These are phyloP conservation scores for Fusarium xyrophilum DNA, from an alignment of 2,329 filamentous ascomycete species.

Conservation along the genomic window DNA sequence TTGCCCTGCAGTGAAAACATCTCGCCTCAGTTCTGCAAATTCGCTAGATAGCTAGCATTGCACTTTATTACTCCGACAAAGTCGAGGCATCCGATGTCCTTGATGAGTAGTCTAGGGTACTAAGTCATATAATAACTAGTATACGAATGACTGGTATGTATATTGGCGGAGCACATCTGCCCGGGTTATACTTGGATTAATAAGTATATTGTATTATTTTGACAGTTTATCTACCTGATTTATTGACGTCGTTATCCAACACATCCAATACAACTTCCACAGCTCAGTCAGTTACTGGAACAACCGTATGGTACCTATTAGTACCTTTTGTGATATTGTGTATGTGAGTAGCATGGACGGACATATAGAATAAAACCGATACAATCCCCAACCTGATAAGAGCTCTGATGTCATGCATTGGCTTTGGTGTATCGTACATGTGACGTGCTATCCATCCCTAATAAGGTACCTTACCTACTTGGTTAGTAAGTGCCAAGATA, in stretches of 20 bases:
- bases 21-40: background rate
- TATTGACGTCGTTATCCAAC: background rate
- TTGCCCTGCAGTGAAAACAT: background rate
- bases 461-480: too few relatives aligned
- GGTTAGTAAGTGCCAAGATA: background rate
- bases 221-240: too few relatives aligned
- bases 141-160: slow-evolving; percentile 1
- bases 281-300: background rate
- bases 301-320: too few relatives aligned
- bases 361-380: background rate
- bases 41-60: background rate
- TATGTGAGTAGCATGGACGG: too few relatives aligned
- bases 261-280: background rate
- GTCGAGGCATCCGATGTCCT: background rate
- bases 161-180: background rate
- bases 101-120: background rate
- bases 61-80: background rate
- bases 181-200: background rate
- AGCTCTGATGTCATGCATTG: slow-evolving; percentile 18
- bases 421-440: background rate
- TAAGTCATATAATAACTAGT: background rate
- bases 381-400: background rate
- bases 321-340: too few relatives aligned
- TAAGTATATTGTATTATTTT: background rate
- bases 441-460: background rate